Percentiles rank a stretch among this genome's conserved stretches.
Conservation (phyloP, 306 rosid species). For the Malus orientalis region DNA sequence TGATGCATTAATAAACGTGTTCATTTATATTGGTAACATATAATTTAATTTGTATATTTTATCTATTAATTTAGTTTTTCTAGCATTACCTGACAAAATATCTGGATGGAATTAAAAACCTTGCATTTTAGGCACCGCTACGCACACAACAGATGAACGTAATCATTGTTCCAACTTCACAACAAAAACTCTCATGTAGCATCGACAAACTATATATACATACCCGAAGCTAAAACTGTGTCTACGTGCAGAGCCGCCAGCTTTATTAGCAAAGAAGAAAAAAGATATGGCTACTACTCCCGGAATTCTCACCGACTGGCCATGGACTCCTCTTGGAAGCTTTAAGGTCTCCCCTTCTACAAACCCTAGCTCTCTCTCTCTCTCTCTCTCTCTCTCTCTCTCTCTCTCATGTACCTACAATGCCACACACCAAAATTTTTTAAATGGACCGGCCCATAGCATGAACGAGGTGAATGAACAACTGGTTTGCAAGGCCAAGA, state of each 20-base stretch:
- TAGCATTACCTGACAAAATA: background rate
- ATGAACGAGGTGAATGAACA: background rate
- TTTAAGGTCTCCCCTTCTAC: too few species aligned
- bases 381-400: background rate
- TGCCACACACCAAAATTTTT: background rate
- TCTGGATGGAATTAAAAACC: background rate
- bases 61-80: background rate
- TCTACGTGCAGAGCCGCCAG: too few species aligned
- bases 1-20: too few species aligned
- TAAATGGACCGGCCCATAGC: background rate
- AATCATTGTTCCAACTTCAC: background rate
- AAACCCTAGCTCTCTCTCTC: too few species aligned
- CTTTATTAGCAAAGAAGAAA: too few species aligned
- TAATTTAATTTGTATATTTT: too few species aligned
- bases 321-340: too few species aligned
- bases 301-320: too few species aligned
- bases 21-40: too few species aligned
- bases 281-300: too few species aligned
- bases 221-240: background rate
- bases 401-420: background rate
- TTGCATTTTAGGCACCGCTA: background rate
- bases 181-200: background rate
- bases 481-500: background rate
- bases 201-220: background rate
- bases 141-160: background rate